A percentile compares a stretch with the other conserved stretches of the same genome.
phyloP scores from a whole-genome alignment of 805 yeast genomes.

The Pichia exigua region DNA sequence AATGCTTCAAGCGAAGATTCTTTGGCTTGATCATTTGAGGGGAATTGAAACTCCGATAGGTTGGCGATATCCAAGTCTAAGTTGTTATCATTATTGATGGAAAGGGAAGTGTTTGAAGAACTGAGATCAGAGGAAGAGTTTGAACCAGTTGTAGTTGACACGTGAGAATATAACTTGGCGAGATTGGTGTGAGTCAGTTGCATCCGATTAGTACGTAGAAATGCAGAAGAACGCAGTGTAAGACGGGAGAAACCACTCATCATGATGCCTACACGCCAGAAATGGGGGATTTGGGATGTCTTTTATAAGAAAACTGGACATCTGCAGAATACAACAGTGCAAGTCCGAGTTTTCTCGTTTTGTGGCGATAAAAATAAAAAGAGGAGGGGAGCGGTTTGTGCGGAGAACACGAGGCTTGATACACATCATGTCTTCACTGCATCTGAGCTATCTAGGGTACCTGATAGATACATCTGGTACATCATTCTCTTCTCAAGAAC shows the following conservation, averaged over 20 bases:
- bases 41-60: background rate
- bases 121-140: background rate
- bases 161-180: background rate
- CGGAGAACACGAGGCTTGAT: too few relatives aligned
- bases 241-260: too few relatives aligned
- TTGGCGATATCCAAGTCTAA: background rate
- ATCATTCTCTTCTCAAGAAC: constrained; percentile 44
- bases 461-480: too few relatives aligned
- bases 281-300: too few relatives aligned
- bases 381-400: too few relatives aligned
- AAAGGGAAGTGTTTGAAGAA: constrained; percentile 7
- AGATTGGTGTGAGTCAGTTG: background rate
- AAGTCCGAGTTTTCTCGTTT: too few relatives aligned
- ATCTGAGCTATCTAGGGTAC: too few relatives aligned
- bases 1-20: constrained; percentile 17
- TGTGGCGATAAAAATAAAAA: too few relatives aligned
- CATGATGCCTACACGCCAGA: too few relatives aligned
- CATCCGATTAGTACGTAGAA: background rate
- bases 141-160: background rate
- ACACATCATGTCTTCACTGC: too few relatives aligned
- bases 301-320: too few relatives aligned
- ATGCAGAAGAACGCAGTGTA: background rate
- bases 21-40: background rate
- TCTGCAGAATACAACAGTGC: too few relatives aligned
- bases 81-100: constrained; percentile 1